These are phyloP conservation scores for Rhynchospora pubera DNA, from an alignment of 176 grass and related monocot species.

Conservation along the genomic window DNA sequence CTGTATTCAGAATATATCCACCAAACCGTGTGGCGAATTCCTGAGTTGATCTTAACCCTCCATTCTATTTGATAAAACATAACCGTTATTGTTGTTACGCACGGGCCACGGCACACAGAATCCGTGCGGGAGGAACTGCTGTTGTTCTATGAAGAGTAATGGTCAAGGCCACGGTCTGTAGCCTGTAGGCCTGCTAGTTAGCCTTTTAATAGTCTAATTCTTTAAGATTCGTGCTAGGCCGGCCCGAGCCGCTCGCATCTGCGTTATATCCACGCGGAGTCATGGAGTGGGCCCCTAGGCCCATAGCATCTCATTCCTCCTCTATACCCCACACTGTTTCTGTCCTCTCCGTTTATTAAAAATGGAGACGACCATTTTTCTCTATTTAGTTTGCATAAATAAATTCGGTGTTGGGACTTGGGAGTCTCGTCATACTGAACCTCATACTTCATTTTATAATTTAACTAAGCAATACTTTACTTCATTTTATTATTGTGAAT, in stretches of 20 bases:
- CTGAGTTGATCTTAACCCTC: neutral
- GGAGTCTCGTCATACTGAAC: neutral
- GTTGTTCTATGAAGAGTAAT: neutral
- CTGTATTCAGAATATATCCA: neutral
- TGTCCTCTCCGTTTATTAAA: neutral
- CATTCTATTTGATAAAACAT: neutral
- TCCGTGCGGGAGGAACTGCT: neutral
- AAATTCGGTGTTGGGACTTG: neutral
- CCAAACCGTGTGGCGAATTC: neutral
- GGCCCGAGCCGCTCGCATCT: neutral
- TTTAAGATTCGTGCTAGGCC: neutral
- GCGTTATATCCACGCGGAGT: slow-evolving; percentile 20
- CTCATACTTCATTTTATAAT: neutral
- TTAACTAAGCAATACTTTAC: no score
- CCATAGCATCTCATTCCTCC: slow-evolving; percentile 1
- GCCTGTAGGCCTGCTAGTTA: no score
- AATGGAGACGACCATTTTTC: neutral
- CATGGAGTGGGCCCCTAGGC: neutral
- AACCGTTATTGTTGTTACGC: neutral
- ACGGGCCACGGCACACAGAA: no score
- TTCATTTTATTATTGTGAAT: neutral
- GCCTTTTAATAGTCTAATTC: neutral
- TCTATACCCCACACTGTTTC: neutral
- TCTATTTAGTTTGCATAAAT: neutral
- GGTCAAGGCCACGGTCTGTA: neutral